A percentile compares a stretch with the other conserved stretches of the same genome.
Conservation (phyloP, 371 early-diverging fungal species). For the Umbelopsis sp. region DNA sequence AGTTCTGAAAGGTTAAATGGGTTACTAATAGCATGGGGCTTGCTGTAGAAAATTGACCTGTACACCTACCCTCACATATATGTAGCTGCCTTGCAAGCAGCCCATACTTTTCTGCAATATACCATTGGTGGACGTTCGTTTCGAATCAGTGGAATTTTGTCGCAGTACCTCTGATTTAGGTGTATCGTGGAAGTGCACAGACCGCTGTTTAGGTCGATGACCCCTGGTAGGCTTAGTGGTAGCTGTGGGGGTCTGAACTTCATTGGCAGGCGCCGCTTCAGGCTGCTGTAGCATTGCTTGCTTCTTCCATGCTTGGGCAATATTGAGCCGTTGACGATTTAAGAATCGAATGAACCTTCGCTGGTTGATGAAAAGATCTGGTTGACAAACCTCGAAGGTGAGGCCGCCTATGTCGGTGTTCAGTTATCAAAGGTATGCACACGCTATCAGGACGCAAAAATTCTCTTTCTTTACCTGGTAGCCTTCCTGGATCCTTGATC, state of each 20-base stretch:
- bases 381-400: conserved; percentile 47
- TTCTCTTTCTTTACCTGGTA: conserved; percentile 66
- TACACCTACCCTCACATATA: background rate
- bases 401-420: conserved; percentile 44
- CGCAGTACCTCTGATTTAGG: conserved; percentile 4
- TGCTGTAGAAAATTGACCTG: background rate
- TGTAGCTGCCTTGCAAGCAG: conserved; percentile 5
- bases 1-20: conserved; percentile 40
- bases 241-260: background rate
- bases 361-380: conserved; percentile 34
- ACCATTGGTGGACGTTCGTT: conserved; percentile 3
- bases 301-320: conserved; percentile 22
- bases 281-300: background rate
- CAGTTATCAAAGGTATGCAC: background rate
- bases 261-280: background rate
- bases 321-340: conserved; percentile 19
- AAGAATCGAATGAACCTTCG: conserved; percentile 27
- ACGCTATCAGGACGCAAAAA: no score
- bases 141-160: conserved; percentile 6
- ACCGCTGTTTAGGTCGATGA: conserved; percentile 5
- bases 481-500: conserved; percentile 82
- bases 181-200: conserved; percentile 11
- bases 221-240: background rate
- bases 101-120: conserved; percentile 1
- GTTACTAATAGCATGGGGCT: no score